These are phyloP conservation scores for Coccomyxa subellipsoidea DNA, from an alignment of 163 green algal genomes.

Conservation along the genomic window DNA sequence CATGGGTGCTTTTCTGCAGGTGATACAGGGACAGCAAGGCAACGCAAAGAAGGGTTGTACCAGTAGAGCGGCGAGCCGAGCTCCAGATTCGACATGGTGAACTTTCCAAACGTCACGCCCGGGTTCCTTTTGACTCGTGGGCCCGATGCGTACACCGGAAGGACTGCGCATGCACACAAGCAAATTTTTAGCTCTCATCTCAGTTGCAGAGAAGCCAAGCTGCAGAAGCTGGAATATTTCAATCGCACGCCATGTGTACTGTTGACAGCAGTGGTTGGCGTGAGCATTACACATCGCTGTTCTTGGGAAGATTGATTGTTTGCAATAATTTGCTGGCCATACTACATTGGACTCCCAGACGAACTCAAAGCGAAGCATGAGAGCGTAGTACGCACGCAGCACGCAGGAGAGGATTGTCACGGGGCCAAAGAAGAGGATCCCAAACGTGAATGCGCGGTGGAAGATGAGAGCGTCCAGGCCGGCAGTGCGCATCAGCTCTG, in stretches of 20 bases:
- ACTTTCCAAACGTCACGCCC: conserved; percentile 16
- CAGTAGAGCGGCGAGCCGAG: conserved; percentile 30
- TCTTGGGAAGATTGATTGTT: too few relatives aligned
- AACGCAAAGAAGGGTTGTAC: conserved; percentile 10
- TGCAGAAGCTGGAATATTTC: not conserved
- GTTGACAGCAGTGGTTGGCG: not conserved
- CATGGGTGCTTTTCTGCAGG: not conserved
- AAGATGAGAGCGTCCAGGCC: conserved; percentile 42
- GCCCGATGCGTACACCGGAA: conserved; percentile 23
- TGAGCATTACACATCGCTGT: not conserved
- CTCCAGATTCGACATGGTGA: conserved; percentile 27
- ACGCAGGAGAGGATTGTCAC: conserved; percentile 22
- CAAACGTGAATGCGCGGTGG: conserved; percentile 16
- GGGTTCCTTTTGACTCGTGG: not conserved
- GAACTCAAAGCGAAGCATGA: not conserved
- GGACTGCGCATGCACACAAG: conserved; percentile 17
- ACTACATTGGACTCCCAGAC: too few relatives aligned
- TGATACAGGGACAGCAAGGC: too few relatives aligned
- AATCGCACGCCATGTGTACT: not conserved
- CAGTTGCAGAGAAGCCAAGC: too few relatives aligned
- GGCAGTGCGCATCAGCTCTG: conserved; percentile 28
- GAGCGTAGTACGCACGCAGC: conserved; percentile 13
- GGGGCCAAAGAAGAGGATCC: conserved; percentile 35
- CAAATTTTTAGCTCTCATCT: not conserved
- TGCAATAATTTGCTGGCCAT: too few relatives aligned